Base-by-base conservation (phyloP, 805 yeast genomes). In the Starmerella roubikii region DNA sequence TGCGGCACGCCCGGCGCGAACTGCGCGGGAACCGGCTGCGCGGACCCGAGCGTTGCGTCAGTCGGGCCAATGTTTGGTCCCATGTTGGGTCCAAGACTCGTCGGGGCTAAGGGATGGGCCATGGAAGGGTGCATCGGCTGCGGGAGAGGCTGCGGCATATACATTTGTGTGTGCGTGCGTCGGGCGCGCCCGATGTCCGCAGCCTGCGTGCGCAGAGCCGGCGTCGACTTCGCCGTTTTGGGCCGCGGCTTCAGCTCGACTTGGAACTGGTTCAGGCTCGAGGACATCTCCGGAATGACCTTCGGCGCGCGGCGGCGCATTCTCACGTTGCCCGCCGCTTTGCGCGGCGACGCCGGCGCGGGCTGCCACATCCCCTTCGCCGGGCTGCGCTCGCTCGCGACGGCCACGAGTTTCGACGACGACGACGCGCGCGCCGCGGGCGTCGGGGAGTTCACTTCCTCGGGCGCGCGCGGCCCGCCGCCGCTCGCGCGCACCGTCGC, bases 281-380 rank as follows among this genome's bases (percentile, higher is more conserved):
- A 49, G 15, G 52, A 45, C 59, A 54, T 54, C 16, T 52, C 56
- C 5, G 52, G 55, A 4, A 48, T 46, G 29, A 43, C 38, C 34
- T 49, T 48, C 15, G 47, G 37, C 37, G 42, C 46, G 5, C 41
- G 35, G 13, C 44, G 35, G n/a, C 48, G 41, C 32, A 43, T 30
- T 9, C 38, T 43, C 13, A 37, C 22, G 16, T 34, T 37, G 21
- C 44, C 36, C 5, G 44, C 44, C 27, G 39, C 21, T 19, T 43
- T 46, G 21, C 46, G 46, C 15, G 49, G 46, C 7, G 47, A 40
- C 12, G 40, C 10, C 29, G 46, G 38, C 7, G 26, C 35, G 26
- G 45, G 47, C 31, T 37, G 40, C 47, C 47, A 55, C 32, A 54
- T 42, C 3, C 59, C 59, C 46, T 53, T 52, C 21, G 59, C 59